phyloP scores from a whole-genome alignment of 2,329 filamentous ascomycete species.

The Gremmenia infestans region DNA sequence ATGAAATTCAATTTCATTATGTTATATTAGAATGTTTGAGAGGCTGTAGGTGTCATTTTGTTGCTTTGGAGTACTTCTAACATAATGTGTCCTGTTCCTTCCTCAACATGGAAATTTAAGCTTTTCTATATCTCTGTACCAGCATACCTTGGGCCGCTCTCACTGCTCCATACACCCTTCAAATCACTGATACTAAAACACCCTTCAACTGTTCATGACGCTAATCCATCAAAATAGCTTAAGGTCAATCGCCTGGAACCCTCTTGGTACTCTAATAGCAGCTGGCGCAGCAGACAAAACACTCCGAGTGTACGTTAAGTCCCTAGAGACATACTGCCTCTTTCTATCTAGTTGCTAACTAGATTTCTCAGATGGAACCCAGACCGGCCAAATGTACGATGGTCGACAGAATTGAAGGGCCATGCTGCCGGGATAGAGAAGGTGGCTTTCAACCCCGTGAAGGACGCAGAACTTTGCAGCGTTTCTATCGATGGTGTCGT shows the following conservation, averaged over 20 bases:
- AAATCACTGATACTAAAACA: too few relatives aligned
- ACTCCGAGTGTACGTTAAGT: constrained; percentile 50
- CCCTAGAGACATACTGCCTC: background rate
- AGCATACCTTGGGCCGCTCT: background rate
- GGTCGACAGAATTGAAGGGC: constrained; percentile 70
- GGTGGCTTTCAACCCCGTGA: constrained; percentile 72
- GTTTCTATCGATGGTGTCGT: constrained; percentile 69
- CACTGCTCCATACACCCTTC: background rate
- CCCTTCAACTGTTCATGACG: background rate
- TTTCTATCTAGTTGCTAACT: background rate
- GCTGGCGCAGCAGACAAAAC: constrained; percentile 70
- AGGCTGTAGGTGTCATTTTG: too few relatives aligned
- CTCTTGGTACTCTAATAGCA: constrained; percentile 75
- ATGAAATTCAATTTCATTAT: too few relatives aligned
- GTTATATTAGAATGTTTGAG: too few relatives aligned
- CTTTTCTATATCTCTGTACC: background rate
- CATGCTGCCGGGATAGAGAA: constrained; percentile 64
- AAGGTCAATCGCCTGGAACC: constrained; percentile 84
- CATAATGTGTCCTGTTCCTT: too few relatives aligned
- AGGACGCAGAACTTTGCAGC: constrained; percentile 72
- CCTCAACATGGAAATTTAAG: too few relatives aligned
- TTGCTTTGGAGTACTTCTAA: too few relatives aligned
- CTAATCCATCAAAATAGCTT: constrained; percentile 44
- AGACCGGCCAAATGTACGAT: constrained; percentile 66
- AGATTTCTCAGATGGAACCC: constrained; percentile 59